Evolutionary conservation across 768 basidiomycete species (phyloP), one percentile per base, ranked within the genome.

Genomic region (Mrakia blollopis): DNA sequence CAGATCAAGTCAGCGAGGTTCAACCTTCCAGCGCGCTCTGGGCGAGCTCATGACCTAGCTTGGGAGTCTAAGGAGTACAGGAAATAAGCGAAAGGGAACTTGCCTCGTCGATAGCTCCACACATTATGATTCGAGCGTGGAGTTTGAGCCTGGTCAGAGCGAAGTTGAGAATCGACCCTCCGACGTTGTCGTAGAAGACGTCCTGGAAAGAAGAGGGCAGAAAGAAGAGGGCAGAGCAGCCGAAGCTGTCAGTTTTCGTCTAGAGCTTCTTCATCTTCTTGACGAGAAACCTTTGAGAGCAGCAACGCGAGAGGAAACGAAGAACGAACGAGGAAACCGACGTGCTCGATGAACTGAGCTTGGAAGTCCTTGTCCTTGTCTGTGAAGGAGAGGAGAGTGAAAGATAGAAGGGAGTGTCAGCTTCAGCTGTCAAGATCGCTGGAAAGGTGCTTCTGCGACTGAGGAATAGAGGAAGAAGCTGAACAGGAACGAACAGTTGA

Each of bases 291-390:
- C 50, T 28, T 14, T 14, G 35, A 71, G 63, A 10, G 7, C 23
- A 18, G 28, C 44, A 37, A 28, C 6, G 37, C 18, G 21, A 62
- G 4, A 1, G 70, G 23, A 57, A 54, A 60, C 16, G 72, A 73
- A 30, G 5, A 52, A 72, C 72, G 32, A 25, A 73, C 72, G 6
- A 74, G 47, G 63, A 44, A 63, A 5, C 61, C 73, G 41, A 74
- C 73, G 23, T 83, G 79, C 61, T 87, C 84, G 84, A 89, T 91
- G 83, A 96, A 89, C 65, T 94, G 89, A 23, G 88, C 82, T 72
- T 83, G 84, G 85, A 94, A 96, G 21, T 74, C 73, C 39, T 62
- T 52, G 61, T 74, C 73, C 61, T 74, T 74, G 73, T 74, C 72
- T 73, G 71, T n/a, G 14, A 54, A n/a, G 14, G 30, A 47, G 16